Percentiles rank a stretch among this genome's conserved stretches.
Evolutionary conservation across 306 rosid species (phyloP).

Genomic region (Calophaca sinica): DNA sequence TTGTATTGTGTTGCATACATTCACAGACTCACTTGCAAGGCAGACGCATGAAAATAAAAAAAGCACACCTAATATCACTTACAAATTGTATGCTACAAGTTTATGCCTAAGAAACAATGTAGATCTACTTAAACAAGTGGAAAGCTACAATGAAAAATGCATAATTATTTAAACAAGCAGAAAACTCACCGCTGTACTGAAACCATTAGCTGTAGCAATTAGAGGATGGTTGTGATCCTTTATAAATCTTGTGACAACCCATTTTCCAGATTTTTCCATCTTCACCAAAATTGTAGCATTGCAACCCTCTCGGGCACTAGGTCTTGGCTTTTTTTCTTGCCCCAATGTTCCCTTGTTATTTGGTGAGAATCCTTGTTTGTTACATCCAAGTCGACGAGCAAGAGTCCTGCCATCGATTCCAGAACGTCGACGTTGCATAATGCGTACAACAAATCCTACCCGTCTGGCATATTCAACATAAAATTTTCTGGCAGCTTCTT

Average conservation of each 20-base stretch:
- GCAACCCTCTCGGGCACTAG: conserved; percentile 97
- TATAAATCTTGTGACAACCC: conserved; percentile 88
- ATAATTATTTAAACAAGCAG: conserved; percentile 28
- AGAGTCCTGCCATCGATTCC: conserved; percentile 89
- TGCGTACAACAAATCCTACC: conserved; percentile 78
- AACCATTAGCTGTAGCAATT: conserved; percentile 72
- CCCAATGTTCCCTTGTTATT: conserved; percentile 63
- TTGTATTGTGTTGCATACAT: neutral
- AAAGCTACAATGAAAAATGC: conserved; percentile 9
- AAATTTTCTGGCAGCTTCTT: conserved; percentile 77
- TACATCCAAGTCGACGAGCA: conserved; percentile 96
- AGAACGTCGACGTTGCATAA: conserved; percentile 91
- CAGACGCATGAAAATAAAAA: conserved; percentile 19
- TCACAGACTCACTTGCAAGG: conserved; percentile 18
- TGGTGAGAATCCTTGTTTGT: conserved; percentile 93
- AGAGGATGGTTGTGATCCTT: conserved; percentile 93
- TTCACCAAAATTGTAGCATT: conserved; percentile 90
- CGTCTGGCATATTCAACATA: conserved; percentile 80
- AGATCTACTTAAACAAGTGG: conserved; percentile 1
- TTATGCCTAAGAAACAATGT: conserved; percentile 11
- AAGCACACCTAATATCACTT: neutral
- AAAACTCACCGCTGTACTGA: conserved; percentile 76
- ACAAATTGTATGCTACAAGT: neutral
- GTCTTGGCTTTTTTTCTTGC: conserved; percentile 70
- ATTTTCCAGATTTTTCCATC: conserved; percentile 90